phyloP scores from a whole-genome alignment of 2,329 filamentous ascomycete genomes.

The Emydomyces testavorans region DNA sequence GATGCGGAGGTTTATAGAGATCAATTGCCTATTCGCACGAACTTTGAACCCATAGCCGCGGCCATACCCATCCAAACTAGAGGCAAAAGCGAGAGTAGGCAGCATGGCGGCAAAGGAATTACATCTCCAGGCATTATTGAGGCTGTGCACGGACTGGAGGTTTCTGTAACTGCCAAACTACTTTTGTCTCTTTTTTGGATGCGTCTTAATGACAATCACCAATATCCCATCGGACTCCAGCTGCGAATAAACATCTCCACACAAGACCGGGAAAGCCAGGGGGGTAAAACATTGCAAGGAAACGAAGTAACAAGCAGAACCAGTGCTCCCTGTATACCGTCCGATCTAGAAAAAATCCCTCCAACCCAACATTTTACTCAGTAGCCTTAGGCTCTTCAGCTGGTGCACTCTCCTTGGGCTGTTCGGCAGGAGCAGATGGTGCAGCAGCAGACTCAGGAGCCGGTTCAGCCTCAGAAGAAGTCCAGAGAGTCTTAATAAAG shows the following conservation, averaged over 20 bases:
- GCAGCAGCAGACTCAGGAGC: slow-evolving; percentile 42
- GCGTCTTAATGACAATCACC: slow-evolving; percentile 11
- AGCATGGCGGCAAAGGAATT: background rate
- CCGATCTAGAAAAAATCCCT: slow-evolving; percentile 21
- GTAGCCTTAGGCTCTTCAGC: slow-evolving; percentile 33
- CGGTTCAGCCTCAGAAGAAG: slow-evolving; percentile 92
- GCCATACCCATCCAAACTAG: background rate
- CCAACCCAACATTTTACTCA: slow-evolving; percentile 32
- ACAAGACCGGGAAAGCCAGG: slow-evolving; percentile 9
- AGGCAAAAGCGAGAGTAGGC: background rate
- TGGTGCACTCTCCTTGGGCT: slow-evolving; percentile 34
- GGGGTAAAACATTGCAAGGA: slow-evolving; percentile 12
- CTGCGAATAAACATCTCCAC: slow-evolving; percentile 3
- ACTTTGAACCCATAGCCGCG: no score
- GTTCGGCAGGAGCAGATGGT: slow-evolving; percentile 24
- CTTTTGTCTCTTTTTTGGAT: slow-evolving; percentile 9
- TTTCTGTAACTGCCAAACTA: slow-evolving; percentile 12
- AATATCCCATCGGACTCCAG: slow-evolving; percentile 12
- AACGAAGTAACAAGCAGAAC: slow-evolving; percentile 10
- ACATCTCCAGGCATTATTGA: background rate
- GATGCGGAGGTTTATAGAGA: no score
- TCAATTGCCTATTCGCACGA: no score
- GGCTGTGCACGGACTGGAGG: slow-evolving; percentile 4
- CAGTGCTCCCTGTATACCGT: slow-evolving; percentile 16
- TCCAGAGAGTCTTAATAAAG: slow-evolving; percentile 83